Evolutionary conservation across 2,329 filamentous ascomycete species (phyloP).

Genomic region (Aspergillus japonicus): DNA sequence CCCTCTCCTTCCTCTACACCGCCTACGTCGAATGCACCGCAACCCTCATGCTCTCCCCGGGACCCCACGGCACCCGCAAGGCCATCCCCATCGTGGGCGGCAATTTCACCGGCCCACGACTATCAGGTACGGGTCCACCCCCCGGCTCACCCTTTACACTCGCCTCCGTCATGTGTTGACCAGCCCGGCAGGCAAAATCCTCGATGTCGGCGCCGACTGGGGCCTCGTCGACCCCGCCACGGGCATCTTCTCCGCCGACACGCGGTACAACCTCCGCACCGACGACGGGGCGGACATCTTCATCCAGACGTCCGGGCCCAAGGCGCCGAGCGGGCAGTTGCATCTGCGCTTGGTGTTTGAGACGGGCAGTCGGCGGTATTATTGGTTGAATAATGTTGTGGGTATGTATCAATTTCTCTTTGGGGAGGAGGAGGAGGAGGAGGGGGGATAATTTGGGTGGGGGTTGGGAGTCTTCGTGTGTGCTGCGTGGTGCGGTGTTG

Average conservation of each 20-base stretch:
- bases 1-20: slow-evolving; percentile 26
- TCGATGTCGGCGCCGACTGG: slow-evolving; percentile 29
- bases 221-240: slow-evolving; percentile 23
- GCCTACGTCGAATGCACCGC: slow-evolving; percentile 23
- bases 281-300: slow-evolving; percentile 27
- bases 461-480: not conserved
- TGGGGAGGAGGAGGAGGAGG: too few species aligned
- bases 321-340: slow-evolving; percentile 19
- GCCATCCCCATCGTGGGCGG: slow-evolving; percentile 29
- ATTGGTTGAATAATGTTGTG: slow-evolving; percentile 31
- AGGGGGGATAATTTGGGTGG: not conserved
- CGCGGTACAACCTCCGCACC: slow-evolving; percentile 29
- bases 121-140: slow-evolving; percentile 14
- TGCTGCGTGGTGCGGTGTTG: too few species aligned
- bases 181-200: slow-evolving; percentile 18
- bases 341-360: slow-evolving; percentile 26
- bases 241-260: slow-evolving; percentile 27
- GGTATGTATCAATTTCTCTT: slow-evolving; percentile 12
- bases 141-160: too few species aligned
- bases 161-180: too few species aligned
- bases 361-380: slow-evolving; percentile 25
- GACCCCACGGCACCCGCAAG: slow-evolving; percentile 22
- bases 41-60: slow-evolving; percentile 17
- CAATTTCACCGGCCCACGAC: slow-evolving; percentile 27
- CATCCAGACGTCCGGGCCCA: slow-evolving; percentile 23